These are phyloP conservation scores for Coniochaeta pulveracea DNA, from an alignment of 2,329 filamentous ascomycete genomes.

Conservation along the genomic window DNA sequence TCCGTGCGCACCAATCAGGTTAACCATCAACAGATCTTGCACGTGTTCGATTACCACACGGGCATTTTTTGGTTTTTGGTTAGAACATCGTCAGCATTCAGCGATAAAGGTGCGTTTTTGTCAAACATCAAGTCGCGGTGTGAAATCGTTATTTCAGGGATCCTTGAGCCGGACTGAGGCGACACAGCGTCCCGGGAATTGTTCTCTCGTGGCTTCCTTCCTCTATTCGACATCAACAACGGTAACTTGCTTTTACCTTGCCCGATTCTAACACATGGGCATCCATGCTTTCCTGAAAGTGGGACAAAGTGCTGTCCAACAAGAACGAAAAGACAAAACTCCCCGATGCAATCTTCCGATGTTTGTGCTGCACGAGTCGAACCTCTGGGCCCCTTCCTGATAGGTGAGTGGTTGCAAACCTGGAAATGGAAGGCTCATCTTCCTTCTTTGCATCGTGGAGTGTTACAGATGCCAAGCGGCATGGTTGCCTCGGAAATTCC, in stretches of 20 bases:
- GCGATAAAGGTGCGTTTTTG: neutral
- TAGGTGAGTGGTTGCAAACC: neutral
- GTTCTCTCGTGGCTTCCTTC: no score
- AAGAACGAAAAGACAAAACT: conserved; percentile 1
- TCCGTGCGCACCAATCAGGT: no score
- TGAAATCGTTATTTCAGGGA: neutral
- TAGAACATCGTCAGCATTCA: conserved; percentile 1
- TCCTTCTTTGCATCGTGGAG: no score
- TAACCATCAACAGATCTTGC: no score
- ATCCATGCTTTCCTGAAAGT: neutral
- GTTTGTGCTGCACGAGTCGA: neutral
- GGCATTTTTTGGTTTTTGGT: no score
- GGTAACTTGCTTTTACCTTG: conserved; percentile 1
- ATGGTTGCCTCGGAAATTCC: no score
- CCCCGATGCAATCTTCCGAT: conserved; percentile 1
- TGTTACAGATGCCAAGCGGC: no score
- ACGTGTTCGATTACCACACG: no score
- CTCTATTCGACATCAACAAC: no score
- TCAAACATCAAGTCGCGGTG: conserved; percentile 4
- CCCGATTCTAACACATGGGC: neutral
- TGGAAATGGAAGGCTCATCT: no score
- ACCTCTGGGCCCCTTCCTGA: neutral
- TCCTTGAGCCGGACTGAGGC: no score
- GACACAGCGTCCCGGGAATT: no score
- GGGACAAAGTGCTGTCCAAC: neutral